These are phyloP conservation scores for Sugiyamaella marilandica DNA, from an alignment of 805 yeast genomes.

Conservation along the genomic window DNA sequence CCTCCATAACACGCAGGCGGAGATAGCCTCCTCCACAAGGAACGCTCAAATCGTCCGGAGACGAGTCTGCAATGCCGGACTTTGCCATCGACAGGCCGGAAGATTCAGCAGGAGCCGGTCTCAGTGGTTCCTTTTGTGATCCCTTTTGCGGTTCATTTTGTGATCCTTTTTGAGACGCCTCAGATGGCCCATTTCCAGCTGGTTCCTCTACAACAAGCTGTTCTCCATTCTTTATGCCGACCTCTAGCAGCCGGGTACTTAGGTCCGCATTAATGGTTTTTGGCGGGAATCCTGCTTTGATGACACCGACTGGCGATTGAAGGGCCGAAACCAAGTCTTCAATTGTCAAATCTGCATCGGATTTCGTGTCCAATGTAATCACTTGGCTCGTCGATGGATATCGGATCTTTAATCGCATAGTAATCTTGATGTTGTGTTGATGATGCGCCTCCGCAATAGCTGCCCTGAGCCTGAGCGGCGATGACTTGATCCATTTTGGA, in stretches of 20 bases:
- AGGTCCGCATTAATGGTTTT: conserved; percentile 36
- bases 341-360: conserved; percentile 38
- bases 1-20: conserved; percentile 57
- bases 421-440: neutral
- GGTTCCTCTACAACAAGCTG: conserved; percentile 39
- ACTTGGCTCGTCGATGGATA: conserved; percentile 31
- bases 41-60: conserved; percentile 13
- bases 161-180: neutral
- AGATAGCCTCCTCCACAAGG: conserved; percentile 33
- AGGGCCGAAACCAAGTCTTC: conserved; percentile 30
- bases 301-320: conserved; percentile 16
- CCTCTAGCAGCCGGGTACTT: conserved; percentile 25
- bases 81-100: conserved; percentile 4
- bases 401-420: conserved; percentile 34
- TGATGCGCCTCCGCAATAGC: too few species aligned
- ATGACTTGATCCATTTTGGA: too few species aligned
- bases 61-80: neutral
- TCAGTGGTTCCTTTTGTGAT: neutral
- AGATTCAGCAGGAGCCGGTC: conserved; percentile 3
- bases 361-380: conserved; percentile 33
- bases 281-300: conserved; percentile 63
- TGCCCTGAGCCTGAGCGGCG: too few species aligned
- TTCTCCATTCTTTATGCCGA: conserved; percentile 57
- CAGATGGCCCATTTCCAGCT: neutral
- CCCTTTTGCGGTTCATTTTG: neutral